A percentile compares a stretch with the other conserved stretches of the same genome.
Evolutionary conservation across 2,329 filamentous ascomycete species (phyloP).

Genomic region (Fusarium compactum): DNA sequence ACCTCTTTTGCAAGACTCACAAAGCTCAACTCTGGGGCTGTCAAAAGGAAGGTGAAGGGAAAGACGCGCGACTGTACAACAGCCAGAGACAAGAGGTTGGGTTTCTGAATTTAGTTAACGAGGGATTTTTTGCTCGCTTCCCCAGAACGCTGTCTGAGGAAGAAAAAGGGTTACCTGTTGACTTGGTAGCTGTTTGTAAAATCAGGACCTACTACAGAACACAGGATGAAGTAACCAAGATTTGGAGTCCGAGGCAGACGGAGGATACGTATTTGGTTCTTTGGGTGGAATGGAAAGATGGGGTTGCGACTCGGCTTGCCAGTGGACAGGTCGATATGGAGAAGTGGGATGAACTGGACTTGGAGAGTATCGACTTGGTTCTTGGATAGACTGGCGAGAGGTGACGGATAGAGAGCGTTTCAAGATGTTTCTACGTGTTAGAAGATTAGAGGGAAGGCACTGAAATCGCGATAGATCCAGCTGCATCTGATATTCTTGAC

Average conservation of each 20-base stretch:
- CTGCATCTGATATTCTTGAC: neutral
- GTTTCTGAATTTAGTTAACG: neutral
- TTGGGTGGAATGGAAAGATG: conserved; percentile 19
- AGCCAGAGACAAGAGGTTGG: neutral
- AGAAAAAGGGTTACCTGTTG: neutral
- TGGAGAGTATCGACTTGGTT: neutral
- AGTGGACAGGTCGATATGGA: neutral
- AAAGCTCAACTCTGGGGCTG: neutral
- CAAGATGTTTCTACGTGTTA: neutral
- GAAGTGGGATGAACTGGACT: conserved; percentile 2
- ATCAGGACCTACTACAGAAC: neutral
- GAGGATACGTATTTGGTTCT: conserved; percentile 12
- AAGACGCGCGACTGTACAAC: neutral
- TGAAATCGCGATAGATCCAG: neutral
- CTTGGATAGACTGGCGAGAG: neutral
- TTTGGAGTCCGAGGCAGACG: neutral
- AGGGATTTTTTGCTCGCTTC: neutral
- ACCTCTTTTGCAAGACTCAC: conserved; percentile 13
- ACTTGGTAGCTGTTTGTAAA: conserved; percentile 10
- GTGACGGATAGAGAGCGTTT: neutral
- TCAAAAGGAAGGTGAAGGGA: neutral
- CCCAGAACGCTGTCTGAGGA: rapidly evolving
- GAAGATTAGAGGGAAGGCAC: neutral
- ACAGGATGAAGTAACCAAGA: neutral
- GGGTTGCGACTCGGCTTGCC: conserved; percentile 4